Evolutionary conservation across 768 basidiomycete genomes (phyloP), one percentile per base, ranked within the genome.

Genomic region (Cystofilobasidium capitatum): DNA sequence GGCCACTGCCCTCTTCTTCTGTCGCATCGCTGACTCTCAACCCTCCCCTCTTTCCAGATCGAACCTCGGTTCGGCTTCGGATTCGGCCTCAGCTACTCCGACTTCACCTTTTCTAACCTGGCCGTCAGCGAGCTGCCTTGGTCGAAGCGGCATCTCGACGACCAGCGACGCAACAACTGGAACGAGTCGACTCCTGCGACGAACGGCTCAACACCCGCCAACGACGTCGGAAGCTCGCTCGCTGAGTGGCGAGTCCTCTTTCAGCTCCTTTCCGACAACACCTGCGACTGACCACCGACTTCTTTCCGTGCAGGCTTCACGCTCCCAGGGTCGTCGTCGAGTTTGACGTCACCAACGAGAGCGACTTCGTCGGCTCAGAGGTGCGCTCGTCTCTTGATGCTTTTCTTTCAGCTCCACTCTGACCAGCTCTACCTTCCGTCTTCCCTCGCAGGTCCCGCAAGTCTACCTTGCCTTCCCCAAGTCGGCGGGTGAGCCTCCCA

Each of bases 51-150:
- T 61, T 76, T 35, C 81, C 84, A 84, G 76, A 72, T 74, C 42
- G 71, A 67, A 16, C 76, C 76, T 0, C 70, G 76, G 36, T 76
- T 84, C 73, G 42, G 42, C 22, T 97, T 97, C 75, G 92, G 92
- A 6, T 93, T 85, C 74, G 92, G 92, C 0, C 75, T 93, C 73
- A 88, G 85, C 65, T 97, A 96, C 79, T 87, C 92, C 44, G 82
- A 78, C 2, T 97, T 93, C 76, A 76, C 82, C 37, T 93, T 90
- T 75, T 83, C 81, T 49, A 78, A 81, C 37, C 78, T 92, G 14
- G 71, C 79, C 37, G 40, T 69, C 57, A 16, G n/a, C 39, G 59
- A 61, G 58, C 44, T 29, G n/a, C 1, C 24, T 9, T 9, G 24
- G 22, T 42, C 49, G 22, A 69, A 63, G 55, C 36, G 60, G 6